Base-by-base conservation (phyloP, 371 early-diverging fungal species). In the Apophysomyces ossiformis region DNA sequence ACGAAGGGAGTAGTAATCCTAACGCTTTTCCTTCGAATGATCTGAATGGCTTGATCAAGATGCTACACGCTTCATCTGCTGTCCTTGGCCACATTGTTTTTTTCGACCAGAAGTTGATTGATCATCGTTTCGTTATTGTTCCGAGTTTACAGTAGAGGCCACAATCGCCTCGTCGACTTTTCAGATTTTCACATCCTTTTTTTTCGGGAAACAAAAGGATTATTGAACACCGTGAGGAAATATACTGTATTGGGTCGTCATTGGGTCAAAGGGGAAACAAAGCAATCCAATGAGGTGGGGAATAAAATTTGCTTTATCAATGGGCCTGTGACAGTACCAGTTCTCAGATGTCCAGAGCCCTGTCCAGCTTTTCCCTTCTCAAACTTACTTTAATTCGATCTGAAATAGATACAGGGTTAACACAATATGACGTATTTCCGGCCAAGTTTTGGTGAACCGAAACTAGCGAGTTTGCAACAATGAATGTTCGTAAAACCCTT, bases 81-180 rank as follows among this genome's bases (percentile, higher is more conserved):
- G 12, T 8, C 7, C 47, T 46, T 46, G 47, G 7, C 47, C 3
- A n/a, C 47, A 46, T 46, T 15, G 47, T 46, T 46, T 46, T 46
- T 46, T 4, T 46, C 47, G 47, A 46, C 47, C 47, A 46, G 47
- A 8, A 46, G 47, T 46, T 46, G 47, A 46, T 9, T 46, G 47
- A 46, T 3, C 6, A 9, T 46, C 5, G 47, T n/a, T 46, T 46
- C 12, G 15, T 46, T 12, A 46, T 46, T 46, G 46, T 46, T 46
- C 15, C 46, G n/a, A 46, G 7, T 46, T 46, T 46, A 46, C 46
- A 46, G 47, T 46, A 46, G 2, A 16, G 9, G 2, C 47, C 4
- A 8, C 47, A 16, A 46, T 15, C 18, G 47, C 9, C n/a, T 46
- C 47, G 7, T 46, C 1, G 1, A 46, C 47, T 8, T 46, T 21